A percentile compares a stretch with the other conserved stretches of the same genome.
Evolutionary conservation across 192 early-diverging fungal genomes (phyloP).

Genomic region (Globomyces pollinis-pini): DNA sequence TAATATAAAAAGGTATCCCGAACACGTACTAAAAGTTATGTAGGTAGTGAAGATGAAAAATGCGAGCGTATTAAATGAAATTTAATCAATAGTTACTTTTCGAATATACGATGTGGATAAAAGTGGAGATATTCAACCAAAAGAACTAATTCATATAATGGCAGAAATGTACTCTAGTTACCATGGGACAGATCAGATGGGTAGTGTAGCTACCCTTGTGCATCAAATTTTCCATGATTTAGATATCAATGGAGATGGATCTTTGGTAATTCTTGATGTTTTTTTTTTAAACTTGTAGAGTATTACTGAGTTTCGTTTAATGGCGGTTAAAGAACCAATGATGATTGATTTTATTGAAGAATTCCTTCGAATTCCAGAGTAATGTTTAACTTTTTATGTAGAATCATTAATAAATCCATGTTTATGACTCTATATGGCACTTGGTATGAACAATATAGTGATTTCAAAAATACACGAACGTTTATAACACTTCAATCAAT

Average conservation of each 20-base stretch:
- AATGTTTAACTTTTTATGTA: too few relatives aligned
- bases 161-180: slow-evolving; percentile 61
- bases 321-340: slow-evolving; percentile 70
- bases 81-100: slow-evolving; percentile 56
- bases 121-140: slow-evolving; percentile 62
- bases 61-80: slow-evolving; percentile 48
- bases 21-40: too few relatives aligned
- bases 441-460: too few relatives aligned
- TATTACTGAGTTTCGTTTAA: slow-evolving; percentile 66
- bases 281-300: not conserved
- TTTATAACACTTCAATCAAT: too few relatives aligned
- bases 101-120: slow-evolving; percentile 73
- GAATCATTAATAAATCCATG: too few relatives aligned
- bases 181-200: slow-evolving; percentile 59
- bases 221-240: slow-evolving; percentile 67
- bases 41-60: slow-evolving; percentile 68
- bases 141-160: slow-evolving; percentile 66
- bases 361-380: slow-evolving; percentile 46
- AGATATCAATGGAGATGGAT: slow-evolving; percentile 72
- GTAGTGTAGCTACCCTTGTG: slow-evolving; percentile 57
- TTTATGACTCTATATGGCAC: too few relatives aligned
- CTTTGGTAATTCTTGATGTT: slow-evolving; percentile 42
- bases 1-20: too few relatives aligned
- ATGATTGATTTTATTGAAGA: slow-evolving; percentile 71
- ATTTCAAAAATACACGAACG: too few relatives aligned